Evolutionary conservation across 1,284 basidiomycete species (phyloP), one percentile per base, ranked within the genome.

Genomic region (Thecaphora frezii): DNA sequence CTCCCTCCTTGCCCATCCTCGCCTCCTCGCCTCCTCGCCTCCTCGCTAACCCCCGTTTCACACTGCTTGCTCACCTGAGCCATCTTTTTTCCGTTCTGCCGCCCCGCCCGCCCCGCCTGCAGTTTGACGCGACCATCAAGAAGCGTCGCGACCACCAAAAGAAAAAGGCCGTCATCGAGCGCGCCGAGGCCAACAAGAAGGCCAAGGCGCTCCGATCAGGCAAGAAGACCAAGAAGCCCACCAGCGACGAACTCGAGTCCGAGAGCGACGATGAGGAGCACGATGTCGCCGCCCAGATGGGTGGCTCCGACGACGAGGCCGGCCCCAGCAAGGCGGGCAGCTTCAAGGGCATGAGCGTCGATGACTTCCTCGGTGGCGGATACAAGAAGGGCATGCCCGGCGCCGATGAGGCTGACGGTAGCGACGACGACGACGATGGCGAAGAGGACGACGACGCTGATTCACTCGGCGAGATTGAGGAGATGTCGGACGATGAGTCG

Each of bases 311-410:
- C 8, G 24, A 24, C 30, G 24, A 39, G 24, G 23, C 38, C 16
- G 23, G 25, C 9, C 18, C 23, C 23, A n/a, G 26, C 41, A 28
- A n/a, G 52, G 44, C 37, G 59, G 54, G 46, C 8, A 26, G 28
- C 12, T 48, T 61, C 38, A 57, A 51, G 40, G 61, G 54, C 13
- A 76, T 76, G 74, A 66, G 60, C 37, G 76, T 78, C 21, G 76
- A 77, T 26, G 75, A 76, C 23, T 78, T 78, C 58, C 57, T 78
- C 21, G 63, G 66, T 9, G 76, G 76, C n/a, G 76, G 76, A 5
- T 77, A 76, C 54, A 56, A 66, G 37, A 41, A 54, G n/a, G 70
- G 54, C 5, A 58, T 74, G 54, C 66, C 44, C 12, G 58, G 37
- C 41, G 67, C 53, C 5, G 63, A 61, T 13, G 66, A 54, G 13